Base-by-base conservation (phyloP, 345 rosid species). In the Crucihimalaya himalaica region DNA sequence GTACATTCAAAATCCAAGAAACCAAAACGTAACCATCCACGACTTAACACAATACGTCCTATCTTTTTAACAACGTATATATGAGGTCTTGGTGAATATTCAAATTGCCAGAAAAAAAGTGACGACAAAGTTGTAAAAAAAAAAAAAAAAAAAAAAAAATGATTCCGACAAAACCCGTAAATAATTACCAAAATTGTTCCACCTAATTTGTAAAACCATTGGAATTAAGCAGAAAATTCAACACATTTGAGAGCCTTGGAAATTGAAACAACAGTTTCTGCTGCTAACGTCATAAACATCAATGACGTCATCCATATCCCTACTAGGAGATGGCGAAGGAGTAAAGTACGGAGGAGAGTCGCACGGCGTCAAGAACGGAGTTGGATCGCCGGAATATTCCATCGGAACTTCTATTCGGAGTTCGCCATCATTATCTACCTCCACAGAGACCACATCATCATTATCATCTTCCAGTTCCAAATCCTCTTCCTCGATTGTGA, bases 321-420 rank as follows among this genome's bases (percentile, higher is more conserved):
- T 66, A 70, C 71, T 19, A 47, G 80, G 80, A 76, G 80, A 76
- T 1, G 80, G 80, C 60, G 75, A 70, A 45, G 80, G 80, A 10
- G 80, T 76, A 6, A 63, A 76, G 61, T 70, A 76, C 13, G 71
- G 75, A 46, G 80, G 80, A 6, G 80, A 76, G 57, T 54, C 66
- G 21, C 75, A 76, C 20, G 80, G 80, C 66, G 80, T 76, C 66
- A 63, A 55, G 43, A 76, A 76, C 54, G 80, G 80, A 5, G 80
- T 69, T 6, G 80, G 71, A 2, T 63, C 75, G 15, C 79, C 57
- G 25, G 65, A 62, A 60, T 18, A 67, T 11, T 76, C 70, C 71
- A 35, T 51, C 5, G 58, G 75, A 20, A 70, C 57, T 2, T 63
- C 71, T 27, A 63, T 14, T 5, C 52, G 40, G 1, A 54, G 16